Evolutionary conservation across 108 stramenopile genomes (phyloP).

Genomic region (Conticribra guillardii): DNA sequence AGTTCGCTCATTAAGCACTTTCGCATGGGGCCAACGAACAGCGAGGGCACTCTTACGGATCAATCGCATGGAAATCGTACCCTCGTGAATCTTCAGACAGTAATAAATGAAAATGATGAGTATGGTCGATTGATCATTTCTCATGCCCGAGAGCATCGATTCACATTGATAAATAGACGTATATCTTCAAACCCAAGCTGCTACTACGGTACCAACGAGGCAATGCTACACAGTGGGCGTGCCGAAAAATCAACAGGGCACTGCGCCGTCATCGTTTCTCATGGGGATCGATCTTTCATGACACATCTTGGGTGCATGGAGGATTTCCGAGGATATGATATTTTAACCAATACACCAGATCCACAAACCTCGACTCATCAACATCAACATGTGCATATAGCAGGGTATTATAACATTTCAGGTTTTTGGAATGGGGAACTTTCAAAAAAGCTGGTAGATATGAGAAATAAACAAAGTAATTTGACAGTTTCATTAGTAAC

Average conservation of each 20-base stretch:
- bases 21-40: slow-evolving; percentile 13
- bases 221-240: not conserved
- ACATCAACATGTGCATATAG: slow-evolving; percentile 65
- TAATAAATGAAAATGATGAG: slow-evolving; percentile 70
- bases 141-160: slow-evolving; percentile 59
- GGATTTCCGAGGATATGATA: slow-evolving; percentile 58
- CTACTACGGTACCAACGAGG: slow-evolving; percentile 14
- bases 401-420: slow-evolving; percentile 76
- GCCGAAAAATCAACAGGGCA: slow-evolving; percentile 66
- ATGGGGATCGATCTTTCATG: slow-evolving; percentile 76
- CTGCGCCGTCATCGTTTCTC: slow-evolving; percentile 71
- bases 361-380: too few species aligned
- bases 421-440: slow-evolving; percentile 68
- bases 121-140: slow-evolving; percentile 63
- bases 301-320: slow-evolving; percentile 76
- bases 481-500: slow-evolving; percentile 64
- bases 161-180: slow-evolving; percentile 64
- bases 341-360: slow-evolving; percentile 37
- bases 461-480: slow-evolving; percentile 25
- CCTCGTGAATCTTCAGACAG: slow-evolving; percentile 62
- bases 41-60: too few species aligned
- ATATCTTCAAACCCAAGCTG: slow-evolving; percentile 33
- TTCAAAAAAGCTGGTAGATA: slow-evolving; percentile 39
- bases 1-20: slow-evolving; percentile 37
- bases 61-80: not conserved